Base-by-base conservation (phyloP, 2,329 filamentous ascomycete species). In the Curvularia hawaiiensis region DNA sequence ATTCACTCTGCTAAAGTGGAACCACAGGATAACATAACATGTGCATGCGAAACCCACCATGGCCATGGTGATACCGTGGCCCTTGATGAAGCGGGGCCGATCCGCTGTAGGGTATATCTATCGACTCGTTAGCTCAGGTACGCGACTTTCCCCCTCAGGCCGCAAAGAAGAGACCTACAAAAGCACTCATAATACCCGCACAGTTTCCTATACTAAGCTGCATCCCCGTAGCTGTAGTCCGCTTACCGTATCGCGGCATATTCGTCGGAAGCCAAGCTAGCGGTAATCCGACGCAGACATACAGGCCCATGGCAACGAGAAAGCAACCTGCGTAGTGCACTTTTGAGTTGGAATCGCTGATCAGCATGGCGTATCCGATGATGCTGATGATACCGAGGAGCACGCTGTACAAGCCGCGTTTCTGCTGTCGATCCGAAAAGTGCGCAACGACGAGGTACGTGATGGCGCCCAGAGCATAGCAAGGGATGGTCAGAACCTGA, bases 241-340 rank as follows among this genome's bases (percentile, higher is more conserved):
- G 81, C 74, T 92, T 93, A 10, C 89, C 90, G 63, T 92, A 93
- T 8, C 90, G 81, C 1, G 90, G 90, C 16, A 84, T 83, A 58
- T 92, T 92, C 18, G 84, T 87, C 0, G 88, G 84, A 39, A 88
- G 61, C 84, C 84, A 86, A 3, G 83, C 83, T 9, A 86, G 74
- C 4, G 83, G 83, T 20, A 86, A 67, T 1, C 83, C 83, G 12
- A 85, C 82, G 8, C 77, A 76, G 14, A 85, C 81, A 64, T 93
- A 94, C 3, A 94, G 72, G 0, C 90, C 90, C 58, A 86, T 82
- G 0, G 90, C 90, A 0, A 92, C 85, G n/a, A 94, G 77, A 72
- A 92, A 89, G 60, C 89, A 92, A 2, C 86, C 90, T 62, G 90
- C 89, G 67, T 92, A 93, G 63, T 89, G 88, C 7, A 87, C 89